Evolutionary conservation across 2,329 filamentous ascomycete species (phyloP), one percentile per base, ranked within the genome.

Genomic region (Paradendryphiella salina): DNA sequence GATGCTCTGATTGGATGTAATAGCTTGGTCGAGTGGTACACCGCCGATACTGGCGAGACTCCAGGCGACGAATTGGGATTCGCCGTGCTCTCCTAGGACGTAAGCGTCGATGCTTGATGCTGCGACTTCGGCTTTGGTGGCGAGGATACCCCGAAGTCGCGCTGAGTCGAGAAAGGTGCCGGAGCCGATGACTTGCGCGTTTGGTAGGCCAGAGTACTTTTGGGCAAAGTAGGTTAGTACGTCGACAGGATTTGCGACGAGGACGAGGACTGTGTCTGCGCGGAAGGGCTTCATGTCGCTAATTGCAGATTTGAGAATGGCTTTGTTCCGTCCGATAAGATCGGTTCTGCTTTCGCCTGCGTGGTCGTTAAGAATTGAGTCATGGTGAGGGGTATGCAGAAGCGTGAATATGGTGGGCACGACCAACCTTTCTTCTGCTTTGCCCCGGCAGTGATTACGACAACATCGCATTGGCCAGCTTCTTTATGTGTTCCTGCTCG

Each of bases 171-270:
- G 61, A 26, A 63, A 61, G 1, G 61, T 64, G 26, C 61, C 59
- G 5, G 55, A 57, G 15, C 61, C 61, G 17, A 64, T 39, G 26
- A 64, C 57, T 13, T 62, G 59, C 3, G 43, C 13, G n/a, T 53
- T 50, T 0, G 61, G 59, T 0, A 64, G 51, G 1, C 20, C 14
- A 4, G 57, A 51, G 47, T 49, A 63, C 4, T 57, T 20, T 17
- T 61, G 61, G 0, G 61, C 61, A 13, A 62, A 63, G 37, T 56
- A 57, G 21, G 61, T 63, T 2, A 64, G 52, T 0, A 61, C 52
- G 13, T 64, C 61, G 29, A 64, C 61, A n/a, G 61, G 61, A 43
- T 64, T 64, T 21, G 61, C 59, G 13, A 64, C 61, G 6, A 64
- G 46, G 5, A 63, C 43, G 1, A 64, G 49, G 14, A 63, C 46